Percentiles rank a stretch among this genome's conserved stretches.
Conservation (phyloP, 768 basidiomycete genomes). For the Psilocybe tampanensis region DNA sequence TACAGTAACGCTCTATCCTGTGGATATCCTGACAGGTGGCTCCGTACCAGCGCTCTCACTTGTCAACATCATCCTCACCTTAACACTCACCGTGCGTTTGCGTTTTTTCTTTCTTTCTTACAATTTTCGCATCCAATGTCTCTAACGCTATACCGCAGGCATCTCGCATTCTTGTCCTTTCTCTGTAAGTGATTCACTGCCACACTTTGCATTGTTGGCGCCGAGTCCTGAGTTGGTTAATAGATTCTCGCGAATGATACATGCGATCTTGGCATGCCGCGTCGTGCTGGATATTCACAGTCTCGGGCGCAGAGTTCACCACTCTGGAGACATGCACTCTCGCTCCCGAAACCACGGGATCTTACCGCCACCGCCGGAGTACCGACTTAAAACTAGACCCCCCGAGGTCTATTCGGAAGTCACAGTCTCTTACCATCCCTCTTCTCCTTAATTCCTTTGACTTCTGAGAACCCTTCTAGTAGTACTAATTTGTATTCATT, state of each 20-base stretch:
- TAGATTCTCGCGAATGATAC: slow-evolving; percentile 1
- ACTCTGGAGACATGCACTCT: background rate
- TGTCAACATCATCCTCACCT: background rate
- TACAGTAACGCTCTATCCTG: background rate
- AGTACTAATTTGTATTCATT: too few species aligned
- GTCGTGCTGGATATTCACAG: slow-evolving; percentile 8
- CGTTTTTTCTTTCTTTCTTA: background rate
- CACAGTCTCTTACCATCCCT: too few species aligned
- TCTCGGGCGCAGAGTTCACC: background rate
- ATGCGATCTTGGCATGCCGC: slow-evolving; percentile 6
- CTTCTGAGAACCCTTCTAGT: too few species aligned
- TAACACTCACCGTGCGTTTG: slow-evolving; percentile 5
- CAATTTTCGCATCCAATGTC: too few species aligned
- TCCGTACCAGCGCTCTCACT: background rate
- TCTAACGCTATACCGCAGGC: background rate
- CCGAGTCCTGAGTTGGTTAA: too few species aligned
- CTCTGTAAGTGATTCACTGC: background rate
- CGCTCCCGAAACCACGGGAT: background rate
- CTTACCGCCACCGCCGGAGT: too few species aligned
- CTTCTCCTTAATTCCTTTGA: too few species aligned
- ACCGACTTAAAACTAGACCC: too few species aligned
- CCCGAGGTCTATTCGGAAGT: too few species aligned
- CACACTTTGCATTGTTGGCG: too few species aligned
- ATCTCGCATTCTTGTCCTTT: slow-evolving; percentile 1
- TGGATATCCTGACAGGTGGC: background rate